phyloP scores from a whole-genome alignment of 2,329 filamentous ascomycete genomes.

The Fusarium sp. region DNA sequence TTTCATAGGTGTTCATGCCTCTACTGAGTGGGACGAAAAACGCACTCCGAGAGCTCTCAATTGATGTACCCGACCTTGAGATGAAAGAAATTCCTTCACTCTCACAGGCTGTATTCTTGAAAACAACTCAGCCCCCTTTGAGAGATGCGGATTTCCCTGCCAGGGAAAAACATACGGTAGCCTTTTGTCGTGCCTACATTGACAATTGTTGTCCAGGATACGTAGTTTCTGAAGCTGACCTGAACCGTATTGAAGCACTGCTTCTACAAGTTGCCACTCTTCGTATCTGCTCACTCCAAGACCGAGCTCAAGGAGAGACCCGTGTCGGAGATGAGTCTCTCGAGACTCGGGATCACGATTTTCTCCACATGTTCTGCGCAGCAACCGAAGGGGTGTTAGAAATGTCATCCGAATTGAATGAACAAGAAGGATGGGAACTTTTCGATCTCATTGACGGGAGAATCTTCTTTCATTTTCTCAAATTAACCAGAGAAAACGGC shows the following conservation, averaged over 20 bases:
- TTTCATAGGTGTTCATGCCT: conserved; percentile 30
- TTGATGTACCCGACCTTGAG: background rate
- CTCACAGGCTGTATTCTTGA: background rate
- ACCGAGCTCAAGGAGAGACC: conserved; percentile 3
- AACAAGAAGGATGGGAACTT: background rate
- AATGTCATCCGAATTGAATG: background rate
- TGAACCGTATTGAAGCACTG: conserved; percentile 24
- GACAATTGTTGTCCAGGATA: background rate
- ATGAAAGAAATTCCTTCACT: background rate
- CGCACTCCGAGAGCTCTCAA: background rate
- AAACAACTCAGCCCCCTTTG: background rate
- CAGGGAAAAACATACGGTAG: conserved; percentile 26
- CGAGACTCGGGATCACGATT: conserved; percentile 15
- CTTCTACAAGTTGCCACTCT: conserved; percentile 26
- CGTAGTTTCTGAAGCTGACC: background rate
- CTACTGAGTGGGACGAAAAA: conserved; percentile 24
- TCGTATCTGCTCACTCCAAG: conserved; percentile 23
- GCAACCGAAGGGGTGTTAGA: background rate
- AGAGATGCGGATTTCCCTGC: background rate
- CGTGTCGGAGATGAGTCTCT: background rate
- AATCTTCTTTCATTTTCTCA: conserved; percentile 44
- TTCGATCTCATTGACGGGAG: conserved; percentile 23
- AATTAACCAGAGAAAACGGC: conserved; percentile 10
- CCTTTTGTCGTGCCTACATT: conserved; percentile 26
- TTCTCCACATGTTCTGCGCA: conserved; percentile 9